Conservation (phyloP, 2,329 filamentous ascomycete genomes). For the Ceratocystis papillata region DNA sequence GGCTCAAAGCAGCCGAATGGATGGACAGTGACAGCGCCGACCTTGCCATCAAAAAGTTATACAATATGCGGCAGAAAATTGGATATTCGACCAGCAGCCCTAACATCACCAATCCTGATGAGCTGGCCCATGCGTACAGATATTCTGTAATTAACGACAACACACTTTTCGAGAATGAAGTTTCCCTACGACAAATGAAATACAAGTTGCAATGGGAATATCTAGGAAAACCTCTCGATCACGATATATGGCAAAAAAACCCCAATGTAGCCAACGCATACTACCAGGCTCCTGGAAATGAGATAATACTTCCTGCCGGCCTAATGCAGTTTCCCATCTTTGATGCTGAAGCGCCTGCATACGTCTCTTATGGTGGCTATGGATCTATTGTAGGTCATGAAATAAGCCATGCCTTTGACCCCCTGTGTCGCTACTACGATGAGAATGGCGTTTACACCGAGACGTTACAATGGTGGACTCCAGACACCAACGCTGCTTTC, state of each 20-base stretch:
- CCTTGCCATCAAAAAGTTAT: constrained; percentile 52
- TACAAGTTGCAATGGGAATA: constrained; percentile 44
- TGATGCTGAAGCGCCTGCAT: constrained; percentile 50
- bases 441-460: constrained; percentile 52
- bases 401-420: constrained; percentile 60
- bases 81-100: constrained; percentile 55
- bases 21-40: constrained; percentile 52
- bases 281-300: constrained; percentile 53
- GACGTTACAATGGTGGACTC: constrained; percentile 47
- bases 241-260: constrained; percentile 50
- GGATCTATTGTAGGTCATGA: constrained; percentile 58
- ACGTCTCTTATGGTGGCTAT: constrained; percentile 59
- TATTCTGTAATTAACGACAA: constrained; percentile 40
- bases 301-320: constrained; percentile 58
- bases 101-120: constrained; percentile 47
- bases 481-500: constrained; percentile 48
- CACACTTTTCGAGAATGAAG: constrained; percentile 47
- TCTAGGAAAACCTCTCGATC: constrained; percentile 50
- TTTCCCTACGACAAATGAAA: constrained; percentile 41
- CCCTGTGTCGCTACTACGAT: constrained; percentile 55
- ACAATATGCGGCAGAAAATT: constrained; percentile 57
- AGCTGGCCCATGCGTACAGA: constrained; percentile 47
- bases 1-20: constrained; percentile 49
- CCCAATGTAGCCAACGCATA: constrained; percentile 55
- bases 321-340: constrained; percentile 61